Base-by-base conservation (phyloP, 352 stramenopile genomes). In the Pythium sp. region DNA sequence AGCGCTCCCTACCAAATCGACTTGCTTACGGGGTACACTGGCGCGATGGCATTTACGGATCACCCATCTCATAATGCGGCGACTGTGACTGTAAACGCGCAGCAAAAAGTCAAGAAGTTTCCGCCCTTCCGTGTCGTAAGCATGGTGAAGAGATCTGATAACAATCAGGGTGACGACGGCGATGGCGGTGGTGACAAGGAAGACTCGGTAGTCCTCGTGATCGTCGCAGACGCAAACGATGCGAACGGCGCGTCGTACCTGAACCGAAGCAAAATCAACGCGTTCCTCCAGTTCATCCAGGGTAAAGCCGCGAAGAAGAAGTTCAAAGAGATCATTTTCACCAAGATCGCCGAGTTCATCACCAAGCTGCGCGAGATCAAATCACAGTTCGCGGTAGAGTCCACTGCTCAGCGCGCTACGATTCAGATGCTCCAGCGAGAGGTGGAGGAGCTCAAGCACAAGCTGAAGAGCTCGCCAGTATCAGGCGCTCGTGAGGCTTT, bases 191-290 rank as follows among this genome's bases (percentile, higher is more conserved):
- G 12, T 5, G 28, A 49, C 60, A 65, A 47, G 18, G 51, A 67
- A 15, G 51, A 53, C 36, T 18, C 32, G 6, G 64, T n/a, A 8
- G n/a, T 71, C 9, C 18, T 80, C 9, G 18, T 64, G 20, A 66
- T 90, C 28, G 65, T 65, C 26, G 72, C 74, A 0, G 78, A 84
- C 36, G 32, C 68, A 11, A 76, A 72, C 47, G 81, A 90, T 55
- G 11, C 26, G 0, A 87, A 75, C 59, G 81, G 79, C 2, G 72
- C 65, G 7, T 70, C 78, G 15, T 90, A 86, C 54, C 72, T 90
- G 38, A 87, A 86, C 67, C 81, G 81, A 18, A 80, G 71, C 56
- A 90, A 90, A 63, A 85, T 88, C 65, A 88, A 88, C 26, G 70
- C 73, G 26, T 90, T 88, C 62, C 70, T 90, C 1, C 69, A 86